Evolutionary conservation across 495 filamentous ascomycete species (phyloP).

Genomic region (Lasiosphaeria ovina): DNA sequence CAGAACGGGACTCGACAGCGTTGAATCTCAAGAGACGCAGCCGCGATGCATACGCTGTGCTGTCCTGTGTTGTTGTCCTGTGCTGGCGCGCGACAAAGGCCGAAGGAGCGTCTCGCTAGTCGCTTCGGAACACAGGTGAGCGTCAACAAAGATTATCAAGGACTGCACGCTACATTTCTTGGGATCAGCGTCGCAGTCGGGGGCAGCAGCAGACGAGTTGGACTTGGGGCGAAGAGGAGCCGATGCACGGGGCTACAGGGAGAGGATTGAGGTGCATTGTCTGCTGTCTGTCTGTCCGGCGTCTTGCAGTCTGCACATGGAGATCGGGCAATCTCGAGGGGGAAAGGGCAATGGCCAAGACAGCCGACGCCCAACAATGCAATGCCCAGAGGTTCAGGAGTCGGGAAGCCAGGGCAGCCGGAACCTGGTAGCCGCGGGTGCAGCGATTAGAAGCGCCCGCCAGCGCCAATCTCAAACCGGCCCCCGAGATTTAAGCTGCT

Average conservation of each 20-base stretch:
- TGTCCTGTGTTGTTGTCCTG: neutral
- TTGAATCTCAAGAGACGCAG: conserved; percentile 16
- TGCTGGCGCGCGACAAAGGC: conserved; percentile 28
- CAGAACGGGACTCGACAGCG: conserved; percentile 25
- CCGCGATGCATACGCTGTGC: neutral
- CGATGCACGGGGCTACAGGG: neutral
- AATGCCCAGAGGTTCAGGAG: too few relatives aligned
- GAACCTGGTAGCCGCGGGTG: too few relatives aligned
- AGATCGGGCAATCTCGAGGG: too few relatives aligned
- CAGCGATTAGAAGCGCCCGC: too few relatives aligned
- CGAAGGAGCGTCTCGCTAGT: conserved; percentile 10
- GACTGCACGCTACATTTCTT: conserved; percentile 18
- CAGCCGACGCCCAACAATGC: too few relatives aligned
- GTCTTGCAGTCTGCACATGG: too few relatives aligned
- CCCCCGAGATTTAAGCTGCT: too few relatives aligned
- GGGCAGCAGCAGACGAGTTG: neutral
- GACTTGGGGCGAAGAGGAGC: neutral
- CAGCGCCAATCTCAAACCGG: too few relatives aligned
- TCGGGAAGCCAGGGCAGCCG: too few relatives aligned
- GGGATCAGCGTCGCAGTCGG: conserved; percentile 17
- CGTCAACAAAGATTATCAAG: conserved; percentile 24
- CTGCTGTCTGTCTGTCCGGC: too few relatives aligned
- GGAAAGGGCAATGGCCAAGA: too few relatives aligned
- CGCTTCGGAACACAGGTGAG: neutral
- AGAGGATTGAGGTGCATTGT: too few relatives aligned